These are phyloP conservation scores for Eudorina sp. DNA, from an alignment of 139 green algal species.

Conservation along the genomic window DNA sequence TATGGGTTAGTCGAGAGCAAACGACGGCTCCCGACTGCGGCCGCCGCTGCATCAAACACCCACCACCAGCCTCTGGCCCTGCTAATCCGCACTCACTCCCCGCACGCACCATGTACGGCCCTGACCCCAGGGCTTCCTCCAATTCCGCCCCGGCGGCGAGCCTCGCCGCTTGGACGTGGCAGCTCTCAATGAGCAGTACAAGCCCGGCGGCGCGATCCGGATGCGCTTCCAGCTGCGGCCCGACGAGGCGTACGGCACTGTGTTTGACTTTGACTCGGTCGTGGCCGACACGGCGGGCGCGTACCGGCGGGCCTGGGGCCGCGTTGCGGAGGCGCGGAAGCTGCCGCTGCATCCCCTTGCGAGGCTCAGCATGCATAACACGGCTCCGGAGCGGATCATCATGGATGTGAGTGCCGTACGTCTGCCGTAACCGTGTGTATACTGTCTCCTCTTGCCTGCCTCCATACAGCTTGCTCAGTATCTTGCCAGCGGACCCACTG, in stretches of 20 bases:
- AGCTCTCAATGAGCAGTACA: constrained; percentile 85
- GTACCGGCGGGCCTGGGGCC: constrained; percentile 20
- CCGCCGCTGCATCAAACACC: too few species aligned
- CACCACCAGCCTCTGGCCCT: too few species aligned
- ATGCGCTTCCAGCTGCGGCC: constrained; percentile 74
- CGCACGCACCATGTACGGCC: too few species aligned
- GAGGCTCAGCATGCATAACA: constrained; percentile 30
- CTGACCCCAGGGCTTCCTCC: constrained; percentile 38
- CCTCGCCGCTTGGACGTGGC: constrained; percentile 78
- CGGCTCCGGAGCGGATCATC: constrained; percentile 51
- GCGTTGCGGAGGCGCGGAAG: neutral
- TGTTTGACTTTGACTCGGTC: constrained; percentile 81
- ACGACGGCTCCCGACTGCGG: too few species aligned
- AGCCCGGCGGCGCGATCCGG: constrained; percentile 65
- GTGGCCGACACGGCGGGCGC: constrained; percentile 59
- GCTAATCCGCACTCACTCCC: too few species aligned
- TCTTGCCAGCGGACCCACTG: too few species aligned
- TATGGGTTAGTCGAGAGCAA: too few species aligned
- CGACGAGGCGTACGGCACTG: constrained; percentile 85
- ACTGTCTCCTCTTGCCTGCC: too few species aligned
- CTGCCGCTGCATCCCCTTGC: constrained; percentile 22
- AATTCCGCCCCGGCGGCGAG: constrained; percentile 32
- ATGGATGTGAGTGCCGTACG: constrained; percentile 53
- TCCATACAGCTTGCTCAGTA: too few species aligned
- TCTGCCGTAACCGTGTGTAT: too few species aligned